Evolutionary conservation across 768 basidiomycete genomes (phyloP).

Genomic region (Tephrocybe sp.): DNA sequence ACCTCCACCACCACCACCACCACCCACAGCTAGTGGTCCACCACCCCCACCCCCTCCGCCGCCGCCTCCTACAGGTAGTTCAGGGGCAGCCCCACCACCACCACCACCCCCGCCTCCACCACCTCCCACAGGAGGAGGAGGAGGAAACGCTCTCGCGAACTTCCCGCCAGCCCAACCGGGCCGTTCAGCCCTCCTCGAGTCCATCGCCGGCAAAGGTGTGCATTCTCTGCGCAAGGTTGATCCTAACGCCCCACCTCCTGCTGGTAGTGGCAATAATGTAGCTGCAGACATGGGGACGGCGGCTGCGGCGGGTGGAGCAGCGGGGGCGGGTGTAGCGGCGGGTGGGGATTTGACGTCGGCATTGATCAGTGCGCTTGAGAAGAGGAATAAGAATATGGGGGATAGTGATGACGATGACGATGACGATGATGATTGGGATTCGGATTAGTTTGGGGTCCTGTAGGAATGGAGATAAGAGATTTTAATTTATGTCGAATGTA

Average conservation of each 20-base stretch:
- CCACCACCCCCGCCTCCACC: slow-evolving; percentile 40
- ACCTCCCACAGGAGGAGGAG: slow-evolving; percentile 24
- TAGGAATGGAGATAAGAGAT: neutral
- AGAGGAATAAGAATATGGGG: slow-evolving; percentile 84
- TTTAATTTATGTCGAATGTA: too few relatives aligned
- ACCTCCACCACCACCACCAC: slow-evolving; percentile 21
- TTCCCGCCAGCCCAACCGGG: slow-evolving; percentile 59
- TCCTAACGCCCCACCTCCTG: slow-evolving; percentile 13
- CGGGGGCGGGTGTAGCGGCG: slow-evolving; percentile 35
- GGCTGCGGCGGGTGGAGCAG: slow-evolving; percentile 6
- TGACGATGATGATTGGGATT: slow-evolving; percentile 72
- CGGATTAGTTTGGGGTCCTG: slow-evolving; percentile 37
- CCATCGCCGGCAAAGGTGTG: slow-evolving; percentile 16
- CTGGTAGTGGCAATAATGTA: too few relatives aligned
- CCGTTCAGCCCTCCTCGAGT: slow-evolving; percentile 11
- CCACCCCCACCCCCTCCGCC: slow-evolving; percentile 31
- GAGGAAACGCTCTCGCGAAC: slow-evolving; percentile 22
- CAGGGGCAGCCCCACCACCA: slow-evolving; percentile 17
- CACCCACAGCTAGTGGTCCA: neutral
- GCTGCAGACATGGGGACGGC: slow-evolving; percentile 26
- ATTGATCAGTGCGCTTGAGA: slow-evolving; percentile 78
- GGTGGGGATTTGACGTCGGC: slow-evolving; percentile 76
- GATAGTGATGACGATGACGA: slow-evolving; percentile 84
- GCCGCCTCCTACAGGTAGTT: slow-evolving; percentile 30
- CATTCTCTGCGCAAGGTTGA: slow-evolving; percentile 16